These are phyloP conservation scores for Marchantia paleacea DNA, from an alignment of 225 moss, liverwort and hornwort genomes.

Conservation along the genomic window DNA sequence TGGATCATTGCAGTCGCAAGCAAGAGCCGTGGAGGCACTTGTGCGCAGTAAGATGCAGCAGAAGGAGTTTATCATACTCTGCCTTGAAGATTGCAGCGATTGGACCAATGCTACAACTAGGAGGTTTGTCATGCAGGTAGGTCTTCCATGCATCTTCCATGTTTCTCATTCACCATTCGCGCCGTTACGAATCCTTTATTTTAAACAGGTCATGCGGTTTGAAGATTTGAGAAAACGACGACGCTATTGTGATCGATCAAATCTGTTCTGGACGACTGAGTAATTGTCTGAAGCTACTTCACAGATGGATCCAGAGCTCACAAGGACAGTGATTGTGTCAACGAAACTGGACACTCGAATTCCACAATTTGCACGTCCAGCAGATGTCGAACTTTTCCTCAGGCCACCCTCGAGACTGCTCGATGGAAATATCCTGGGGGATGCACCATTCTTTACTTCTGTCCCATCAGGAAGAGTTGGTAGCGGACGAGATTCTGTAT, in stretches of 20 bases:
- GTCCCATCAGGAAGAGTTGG: slow-evolving; percentile 99
- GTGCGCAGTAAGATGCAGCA: slow-evolving; percentile 92
- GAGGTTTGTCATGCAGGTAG: slow-evolving; percentile 95
- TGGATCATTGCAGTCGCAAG: slow-evolving; percentile 60
- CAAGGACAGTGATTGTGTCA: slow-evolving; percentile 81
- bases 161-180: neutral
- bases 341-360: slow-evolving; percentile 97
- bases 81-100: slow-evolving; percentile 97
- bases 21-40: slow-evolving; percentile 84
- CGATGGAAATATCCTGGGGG: slow-evolving; percentile 79
- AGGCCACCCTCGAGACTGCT: slow-evolving; percentile 72
- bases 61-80: slow-evolving; percentile 91
- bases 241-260: neutral
- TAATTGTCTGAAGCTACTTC: neutral
- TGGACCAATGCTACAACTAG: slow-evolving; percentile 99
- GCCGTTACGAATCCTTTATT: neutral
- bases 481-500: slow-evolving; percentile 78
- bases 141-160: neutral
- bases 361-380: slow-evolving; percentile 89
- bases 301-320: slow-evolving; percentile 93
- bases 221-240: neutral
- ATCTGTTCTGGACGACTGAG: neutral
- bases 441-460: slow-evolving; percentile 92
- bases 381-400: slow-evolving; percentile 95
- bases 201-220: neutral